Evolutionary conservation across 2,329 filamentous ascomycete species (phyloP).

Genomic region (Aspergillus pseudonomiae): DNA sequence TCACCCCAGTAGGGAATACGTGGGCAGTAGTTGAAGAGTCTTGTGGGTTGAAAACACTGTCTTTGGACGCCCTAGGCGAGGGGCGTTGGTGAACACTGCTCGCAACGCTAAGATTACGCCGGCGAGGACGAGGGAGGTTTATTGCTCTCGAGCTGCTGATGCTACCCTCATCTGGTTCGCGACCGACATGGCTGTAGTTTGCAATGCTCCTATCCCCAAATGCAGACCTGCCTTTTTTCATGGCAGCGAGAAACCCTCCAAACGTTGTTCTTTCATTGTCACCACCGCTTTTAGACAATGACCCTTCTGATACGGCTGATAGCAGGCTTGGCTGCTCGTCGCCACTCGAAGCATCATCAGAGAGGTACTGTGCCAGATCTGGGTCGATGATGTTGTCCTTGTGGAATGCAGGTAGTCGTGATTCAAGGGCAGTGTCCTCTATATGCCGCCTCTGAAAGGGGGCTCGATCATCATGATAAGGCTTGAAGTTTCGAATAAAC

Average conservation of each 20-base stretch:
- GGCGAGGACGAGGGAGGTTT: constrained; percentile 66
- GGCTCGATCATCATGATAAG: constrained; percentile 74
- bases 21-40: constrained; percentile 40
- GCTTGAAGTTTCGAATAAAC: constrained; percentile 74
- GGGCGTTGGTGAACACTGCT: constrained; percentile 71
- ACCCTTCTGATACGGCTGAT: constrained; percentile 68
- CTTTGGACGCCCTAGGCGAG: constrained; percentile 71
- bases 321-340: constrained; percentile 91
- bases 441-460: constrained; percentile 79
- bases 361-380: constrained; percentile 92
- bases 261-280: constrained; percentile 77
- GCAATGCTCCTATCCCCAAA: constrained; percentile 74
- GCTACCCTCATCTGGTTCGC: constrained; percentile 67
- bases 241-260: constrained; percentile 70
- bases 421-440: constrained; percentile 67
- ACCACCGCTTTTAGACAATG: constrained; percentile 62
- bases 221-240: constrained; percentile 74
- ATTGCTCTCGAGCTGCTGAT: constrained; percentile 63
- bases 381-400: constrained; percentile 98
- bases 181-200: constrained; percentile 69
- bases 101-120: constrained; percentile 81
- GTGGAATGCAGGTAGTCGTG: constrained; percentile 86
- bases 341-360: constrained; percentile 87
- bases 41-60: constrained; percentile 46
- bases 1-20: constrained; percentile 43